Percentiles rank a stretch among this genome's conserved stretches.
phyloP scores from a whole-genome alignment of 2,329 filamentous ascomycete genomes.

The Aureobasidium pullulans region DNA sequence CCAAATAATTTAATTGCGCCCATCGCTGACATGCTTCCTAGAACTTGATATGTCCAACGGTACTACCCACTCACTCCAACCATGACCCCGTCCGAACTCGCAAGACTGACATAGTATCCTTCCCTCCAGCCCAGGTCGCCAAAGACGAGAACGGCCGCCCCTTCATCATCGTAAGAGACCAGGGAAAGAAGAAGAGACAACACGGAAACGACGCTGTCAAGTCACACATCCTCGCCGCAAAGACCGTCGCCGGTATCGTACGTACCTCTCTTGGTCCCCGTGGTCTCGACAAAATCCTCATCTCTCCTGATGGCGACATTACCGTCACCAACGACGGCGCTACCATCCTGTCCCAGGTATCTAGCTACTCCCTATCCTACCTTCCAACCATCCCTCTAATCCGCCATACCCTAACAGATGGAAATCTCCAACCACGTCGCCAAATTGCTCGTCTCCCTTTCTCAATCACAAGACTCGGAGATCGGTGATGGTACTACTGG shows the following conservation, averaged over 20 bases:
- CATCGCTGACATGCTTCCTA: conserved; percentile 33
- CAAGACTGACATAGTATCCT: neutral
- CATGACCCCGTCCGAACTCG: neutral
- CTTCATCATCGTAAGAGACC: conserved; percentile 97
- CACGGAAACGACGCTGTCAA: conserved; percentile 97
- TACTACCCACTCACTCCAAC: conserved; percentile 36
- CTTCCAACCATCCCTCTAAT: neutral
- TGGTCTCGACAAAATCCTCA: conserved; percentile 97
- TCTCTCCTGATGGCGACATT: conserved; percentile 97
- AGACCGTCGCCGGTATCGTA: conserved; percentile 93
- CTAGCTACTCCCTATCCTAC: conserved; percentile 15
- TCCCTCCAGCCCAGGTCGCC: conserved; percentile 59
- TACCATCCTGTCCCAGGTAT: conserved; percentile 76
- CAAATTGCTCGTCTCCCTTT: conserved; percentile 92
- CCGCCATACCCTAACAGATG: conserved; percentile 54
- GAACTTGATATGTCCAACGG: conserved; percentile 80
- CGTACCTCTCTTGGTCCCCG: conserved; percentile 94
- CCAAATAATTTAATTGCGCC: conserved; percentile 14
- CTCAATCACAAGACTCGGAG: conserved; percentile 97
- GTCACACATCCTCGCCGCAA: conserved; percentile 92
- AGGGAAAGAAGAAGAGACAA: conserved; percentile 95
- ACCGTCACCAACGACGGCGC: conserved; percentile 99
- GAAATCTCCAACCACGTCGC: conserved; percentile 98
- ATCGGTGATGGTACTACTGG: conserved; percentile 98
- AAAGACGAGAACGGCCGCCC: conserved; percentile 97